Conservation (phyloP, 2,329 filamentous ascomycete species). For the Scytalidium lignicola region DNA sequence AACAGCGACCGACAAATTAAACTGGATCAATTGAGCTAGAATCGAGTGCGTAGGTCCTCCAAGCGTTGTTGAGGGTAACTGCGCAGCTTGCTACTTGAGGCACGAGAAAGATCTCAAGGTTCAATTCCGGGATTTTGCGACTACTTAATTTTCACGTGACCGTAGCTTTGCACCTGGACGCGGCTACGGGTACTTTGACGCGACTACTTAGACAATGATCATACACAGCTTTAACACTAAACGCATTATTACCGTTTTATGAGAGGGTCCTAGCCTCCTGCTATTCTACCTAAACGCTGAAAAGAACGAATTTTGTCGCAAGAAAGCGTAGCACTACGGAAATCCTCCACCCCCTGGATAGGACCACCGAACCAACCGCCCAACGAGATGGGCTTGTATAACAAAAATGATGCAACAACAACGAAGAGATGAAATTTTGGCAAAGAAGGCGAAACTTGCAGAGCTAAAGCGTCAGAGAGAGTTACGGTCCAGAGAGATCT, state of each 20-base stretch:
- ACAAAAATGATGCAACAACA: slow-evolving; percentile 56
- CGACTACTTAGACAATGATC: not conserved
- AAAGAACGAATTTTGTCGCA: not conserved
- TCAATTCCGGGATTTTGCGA: slow-evolving; percentile 7
- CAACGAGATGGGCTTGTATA: slow-evolving; percentile 22
- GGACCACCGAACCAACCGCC: not conserved
- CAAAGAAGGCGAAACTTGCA: slow-evolving; percentile 94
- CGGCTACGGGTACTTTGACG: not conserved
- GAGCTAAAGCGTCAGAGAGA: slow-evolving; percentile 93
- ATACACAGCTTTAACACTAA: not conserved
- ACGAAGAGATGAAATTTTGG: slow-evolving; percentile 91
- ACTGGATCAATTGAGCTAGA: slow-evolving; percentile 22
- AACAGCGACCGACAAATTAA: not conserved
- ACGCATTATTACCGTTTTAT: not conserved
- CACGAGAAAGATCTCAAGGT: slow-evolving; percentile 10
- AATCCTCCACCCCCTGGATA: not conserved
- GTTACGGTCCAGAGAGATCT: slow-evolving; percentile 71
- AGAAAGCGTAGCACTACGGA: not conserved
- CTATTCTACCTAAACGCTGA: not conserved
- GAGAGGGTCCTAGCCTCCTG: not conserved
- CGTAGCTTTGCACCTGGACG: slow-evolving; percentile 3
- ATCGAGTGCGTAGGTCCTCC: slow-evolving; percentile 14
- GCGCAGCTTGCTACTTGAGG: slow-evolving; percentile 17
- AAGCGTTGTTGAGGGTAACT: slow-evolving; percentile 14
- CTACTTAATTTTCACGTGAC: slow-evolving; percentile 10